A percentile compares a stretch with the other conserved stretches of the same genome.
These are phyloP conservation scores for Eimeria necatrix DNA, from an alignment of 169 alveolate species.

Conservation along the genomic window DNA sequence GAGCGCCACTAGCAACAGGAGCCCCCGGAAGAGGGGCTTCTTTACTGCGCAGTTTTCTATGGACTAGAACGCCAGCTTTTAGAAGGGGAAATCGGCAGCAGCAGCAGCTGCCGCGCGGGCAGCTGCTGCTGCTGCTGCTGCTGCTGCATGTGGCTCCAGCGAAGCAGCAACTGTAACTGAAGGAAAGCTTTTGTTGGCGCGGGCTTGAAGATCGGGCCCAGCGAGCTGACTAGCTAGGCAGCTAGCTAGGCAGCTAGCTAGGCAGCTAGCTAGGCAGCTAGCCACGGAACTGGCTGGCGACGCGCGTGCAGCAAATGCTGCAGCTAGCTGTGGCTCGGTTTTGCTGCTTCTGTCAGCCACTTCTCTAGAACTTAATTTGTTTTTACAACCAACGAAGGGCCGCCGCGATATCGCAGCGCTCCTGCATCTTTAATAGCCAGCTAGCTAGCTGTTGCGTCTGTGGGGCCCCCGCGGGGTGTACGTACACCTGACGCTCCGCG, in stretches of 20 bases:
- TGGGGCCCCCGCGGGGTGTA: neutral
- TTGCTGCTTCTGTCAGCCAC: neutral
- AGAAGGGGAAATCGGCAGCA: neutral
- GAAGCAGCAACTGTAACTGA: neutral
- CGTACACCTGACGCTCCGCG: constrained; percentile 15
- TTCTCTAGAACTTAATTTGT: neutral
- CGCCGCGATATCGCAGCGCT: neutral
- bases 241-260: constrained; percentile 2
- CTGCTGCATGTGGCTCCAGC: neutral
- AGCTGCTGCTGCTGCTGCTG: constrained; percentile 23
- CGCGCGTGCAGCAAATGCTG: too few species aligned
- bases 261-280: too few species aligned
- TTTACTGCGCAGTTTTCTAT: neutral
- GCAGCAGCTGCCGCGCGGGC: neutral
- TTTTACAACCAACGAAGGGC: neutral
- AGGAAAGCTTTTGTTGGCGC: neutral
- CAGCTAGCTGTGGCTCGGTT: too few species aligned
- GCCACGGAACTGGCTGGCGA: too few species aligned
- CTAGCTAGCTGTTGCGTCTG: neutral
- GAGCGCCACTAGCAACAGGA: constrained; percentile 4
- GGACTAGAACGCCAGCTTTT: neutral
- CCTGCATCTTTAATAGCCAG: neutral
- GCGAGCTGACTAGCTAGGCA: neutral
- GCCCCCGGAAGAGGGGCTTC: neutral
- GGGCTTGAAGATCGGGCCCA: neutral